Conservation (phyloP, 306 rosid genomes). For the Cyclanthera cordifolia region DNA sequence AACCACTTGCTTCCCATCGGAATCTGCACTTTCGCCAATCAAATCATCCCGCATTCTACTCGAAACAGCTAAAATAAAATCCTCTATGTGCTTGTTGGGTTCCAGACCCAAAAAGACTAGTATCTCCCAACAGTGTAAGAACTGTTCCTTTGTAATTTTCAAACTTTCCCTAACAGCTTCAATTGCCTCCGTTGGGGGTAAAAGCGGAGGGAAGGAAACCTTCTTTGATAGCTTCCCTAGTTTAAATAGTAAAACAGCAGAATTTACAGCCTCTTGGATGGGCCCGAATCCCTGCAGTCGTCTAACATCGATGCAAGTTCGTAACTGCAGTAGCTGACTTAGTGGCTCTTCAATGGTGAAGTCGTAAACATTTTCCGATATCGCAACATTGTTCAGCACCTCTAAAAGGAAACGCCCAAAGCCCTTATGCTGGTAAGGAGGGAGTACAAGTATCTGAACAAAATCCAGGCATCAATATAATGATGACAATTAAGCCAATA, state of each 20-base stretch:
- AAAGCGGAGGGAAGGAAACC: constrained; percentile 35
- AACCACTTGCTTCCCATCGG: constrained; percentile 52
- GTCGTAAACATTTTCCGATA: constrained; percentile 63
- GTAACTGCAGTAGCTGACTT: constrained; percentile 64
- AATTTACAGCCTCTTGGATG: constrained; percentile 32
- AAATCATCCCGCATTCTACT: constrained; percentile 64
- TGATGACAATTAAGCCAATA: not conserved
- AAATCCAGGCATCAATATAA: not conserved
- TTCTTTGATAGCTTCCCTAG: constrained; percentile 68
- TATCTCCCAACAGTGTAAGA: constrained; percentile 89
- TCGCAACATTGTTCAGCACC: constrained; percentile 52
- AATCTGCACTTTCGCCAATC: constrained; percentile 61
- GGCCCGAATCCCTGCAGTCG: constrained; percentile 52
- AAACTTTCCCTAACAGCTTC: constrained; percentile 51
- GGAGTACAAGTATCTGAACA: constrained; percentile 59
- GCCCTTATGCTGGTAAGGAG: constrained; percentile 82
- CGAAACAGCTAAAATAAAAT: constrained; percentile 49
- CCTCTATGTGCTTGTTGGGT: constrained; percentile 52
- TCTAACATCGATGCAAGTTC: constrained; percentile 54
- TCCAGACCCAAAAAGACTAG: constrained; percentile 56
- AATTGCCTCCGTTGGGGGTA: constrained; percentile 40
- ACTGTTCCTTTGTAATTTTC: constrained; percentile 77
- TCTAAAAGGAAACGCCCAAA: constrained; percentile 68
- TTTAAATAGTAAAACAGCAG: constrained; percentile 47
- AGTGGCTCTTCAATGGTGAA: constrained; percentile 86